Conservation (phyloP, 805 yeast species). For the Kuraishia borneana region DNA sequence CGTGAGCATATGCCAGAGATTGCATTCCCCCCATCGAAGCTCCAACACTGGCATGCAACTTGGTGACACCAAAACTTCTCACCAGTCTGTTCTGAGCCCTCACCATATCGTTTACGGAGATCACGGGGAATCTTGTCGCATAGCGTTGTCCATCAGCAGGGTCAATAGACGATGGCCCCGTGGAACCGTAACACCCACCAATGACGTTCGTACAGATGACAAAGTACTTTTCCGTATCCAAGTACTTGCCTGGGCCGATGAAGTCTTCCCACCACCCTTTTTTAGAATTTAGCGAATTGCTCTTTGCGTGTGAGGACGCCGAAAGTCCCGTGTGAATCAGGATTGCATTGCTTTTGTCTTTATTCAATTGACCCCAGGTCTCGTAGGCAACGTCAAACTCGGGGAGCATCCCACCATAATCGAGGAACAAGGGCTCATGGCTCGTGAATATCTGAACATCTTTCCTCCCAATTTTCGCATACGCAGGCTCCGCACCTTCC, state of each 20-base stretch:
- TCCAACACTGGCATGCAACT: constrained; percentile 73
- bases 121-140: constrained; percentile 80
- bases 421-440: constrained; percentile 53
- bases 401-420: constrained; percentile 72
- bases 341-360: constrained; percentile 56
- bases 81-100: constrained; percentile 74
- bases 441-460: constrained; percentile 56
- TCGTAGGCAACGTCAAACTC: constrained; percentile 82
- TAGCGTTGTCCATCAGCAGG: constrained; percentile 58
- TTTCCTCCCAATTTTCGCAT: constrained; percentile 48
- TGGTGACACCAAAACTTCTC: constrained; percentile 49
- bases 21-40: constrained; percentile 99
- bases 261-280: constrained; percentile 96
- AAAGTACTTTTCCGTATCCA: constrained; percentile 76
- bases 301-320: constrained; percentile 88
- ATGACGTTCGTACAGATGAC: constrained; percentile 84
- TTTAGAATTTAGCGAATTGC: constrained; percentile 55
- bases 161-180: constrained; percentile 79
- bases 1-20: constrained; percentile 76
- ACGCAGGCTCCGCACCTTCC: constrained; percentile 80
- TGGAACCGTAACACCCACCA: constrained; percentile 93
- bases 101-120: constrained; percentile 84
- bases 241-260: constrained; percentile 71
- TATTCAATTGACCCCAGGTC: constrained; percentile 75
- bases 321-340: constrained; percentile 84